Evolutionary conservation across 139 green algal genomes (phyloP).

Genomic region (Picochlorum sp.): DNA sequence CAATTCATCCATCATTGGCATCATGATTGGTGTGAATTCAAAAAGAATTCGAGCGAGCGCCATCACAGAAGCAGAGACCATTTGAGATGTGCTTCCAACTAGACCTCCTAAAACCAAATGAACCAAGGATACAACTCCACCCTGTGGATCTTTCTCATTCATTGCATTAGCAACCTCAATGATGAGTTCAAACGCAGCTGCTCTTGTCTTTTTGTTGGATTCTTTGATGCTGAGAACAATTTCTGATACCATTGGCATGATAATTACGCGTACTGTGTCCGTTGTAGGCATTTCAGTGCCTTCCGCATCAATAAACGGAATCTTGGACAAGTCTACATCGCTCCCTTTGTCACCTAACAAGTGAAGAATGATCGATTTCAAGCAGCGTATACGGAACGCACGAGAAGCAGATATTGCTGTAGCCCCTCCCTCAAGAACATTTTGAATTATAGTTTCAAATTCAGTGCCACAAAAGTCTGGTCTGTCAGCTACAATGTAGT

Average conservation of each 20-base stretch:
- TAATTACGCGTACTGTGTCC: conserved; percentile 1
- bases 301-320: background rate
- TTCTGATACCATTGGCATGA: conserved; percentile 67
- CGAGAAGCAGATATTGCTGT: conserved; percentile 52
- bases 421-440: conserved; percentile 33
- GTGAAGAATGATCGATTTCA: conserved; percentile 37
- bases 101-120: conserved; percentile 74
- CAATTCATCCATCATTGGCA: conserved; percentile 44
- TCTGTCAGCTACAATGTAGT: conserved; percentile 49
- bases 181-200: conserved; percentile 78
- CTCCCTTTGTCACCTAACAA: conserved; percentile 10
- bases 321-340: background rate
- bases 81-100: conserved; percentile 65
- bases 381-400: conserved; percentile 69
- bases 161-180: conserved; percentile 60
- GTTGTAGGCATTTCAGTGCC: background rate
- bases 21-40: conserved; percentile 71
- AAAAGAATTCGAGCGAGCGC: conserved; percentile 85
- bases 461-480: conserved; percentile 20
- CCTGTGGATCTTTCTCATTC: conserved; percentile 43
- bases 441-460: conserved; percentile 39
- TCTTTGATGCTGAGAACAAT: conserved; percentile 94
- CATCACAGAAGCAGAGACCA: conserved; percentile 72
- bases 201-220: conserved; percentile 74
- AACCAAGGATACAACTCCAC: conserved; percentile 66